Base-by-base conservation (phyloP, 176 grass and related monocot species). In the Hsuehochloa calcarea region DNA sequence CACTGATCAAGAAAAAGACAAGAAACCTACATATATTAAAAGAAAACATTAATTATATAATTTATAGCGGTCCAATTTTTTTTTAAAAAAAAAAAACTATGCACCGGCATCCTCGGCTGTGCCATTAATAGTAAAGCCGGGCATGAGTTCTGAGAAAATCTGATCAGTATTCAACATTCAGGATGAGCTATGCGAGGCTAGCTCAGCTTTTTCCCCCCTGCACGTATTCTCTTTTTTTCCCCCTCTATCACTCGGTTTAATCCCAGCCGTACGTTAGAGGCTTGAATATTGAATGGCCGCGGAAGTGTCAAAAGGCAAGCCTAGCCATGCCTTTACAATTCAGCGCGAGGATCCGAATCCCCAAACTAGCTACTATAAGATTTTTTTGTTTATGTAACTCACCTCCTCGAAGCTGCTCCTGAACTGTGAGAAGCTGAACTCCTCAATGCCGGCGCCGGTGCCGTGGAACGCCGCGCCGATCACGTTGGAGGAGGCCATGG, bases 381-480 rank as follows among this genome's bases (percentile, higher is more conserved):
- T 50, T 50, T 51, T 35, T 22, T 50, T 50, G 17, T 35, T 22
- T 19, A 66, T 67, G 27, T 25, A 22, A 78, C 78, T 83, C 23
- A 95, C 93, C 93, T 92, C 88, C 67, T 90, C 72, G 46, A 95
- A 88, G 65, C 70, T 92, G 81, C 70, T 90, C 60, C 83, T 88
- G 69, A 92, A 92, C n/a, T 90, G 86, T 12, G 80, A 52, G 51
- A 92, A 90, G 90, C 78, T 92, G 68, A 95, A 92, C 60, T 88
- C 78, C 16, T 86, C 86, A 27, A 85, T 78, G 55, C 58, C 79
- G 14, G 45, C 15, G 37, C 43, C 2, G 34, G 47, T 27, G 26
- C 68, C 74, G 3, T 83, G 79, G 84, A 83, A 84, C 5, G 37
- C 84, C 8, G 22, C 52, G 0, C 37, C 50, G 3, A 41, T 62